Percentiles rank a stretch among this genome's conserved stretches.
Conservation (phyloP, 2,329 filamentous ascomycete species). For the Claviceps quebecensis region DNA sequence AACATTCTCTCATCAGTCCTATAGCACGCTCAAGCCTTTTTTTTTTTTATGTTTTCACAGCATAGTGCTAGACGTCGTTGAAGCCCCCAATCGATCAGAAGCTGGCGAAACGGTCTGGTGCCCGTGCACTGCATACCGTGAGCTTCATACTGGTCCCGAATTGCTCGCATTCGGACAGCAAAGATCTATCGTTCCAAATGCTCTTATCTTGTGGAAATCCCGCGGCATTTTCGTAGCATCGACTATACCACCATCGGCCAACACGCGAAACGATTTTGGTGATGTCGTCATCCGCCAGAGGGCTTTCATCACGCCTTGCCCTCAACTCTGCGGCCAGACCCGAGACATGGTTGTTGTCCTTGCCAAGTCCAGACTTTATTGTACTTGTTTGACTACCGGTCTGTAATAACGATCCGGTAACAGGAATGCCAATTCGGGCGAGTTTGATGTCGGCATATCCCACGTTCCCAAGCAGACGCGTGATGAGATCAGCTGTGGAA, state of each 20-base stretch:
- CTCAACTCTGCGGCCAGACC: slow-evolving; percentile 58
- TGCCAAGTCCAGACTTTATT: slow-evolving; percentile 8
- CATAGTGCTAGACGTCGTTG: not conserved
- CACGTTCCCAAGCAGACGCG: slow-evolving; percentile 51
- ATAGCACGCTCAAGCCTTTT: not conserved
- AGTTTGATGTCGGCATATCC: slow-evolving; percentile 62
- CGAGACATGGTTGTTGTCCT: slow-evolving; percentile 31
- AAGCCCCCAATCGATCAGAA: slow-evolving; percentile 19
- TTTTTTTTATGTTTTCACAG: no score
- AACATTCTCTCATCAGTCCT: not conserved
- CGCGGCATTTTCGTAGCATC: slow-evolving; percentile 69
- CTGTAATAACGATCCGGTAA: slow-evolving; percentile 37
- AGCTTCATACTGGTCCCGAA: slow-evolving; percentile 79
- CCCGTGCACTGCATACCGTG: slow-evolving; percentile 81
- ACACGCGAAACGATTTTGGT: slow-evolving; percentile 86
- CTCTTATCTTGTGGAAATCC: slow-evolving; percentile 32
- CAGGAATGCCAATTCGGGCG: slow-evolving; percentile 66
- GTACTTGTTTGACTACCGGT: slow-evolving; percentile 10
- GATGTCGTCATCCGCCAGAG: slow-evolving; percentile 67
- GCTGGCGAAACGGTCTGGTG: slow-evolving; percentile 46
- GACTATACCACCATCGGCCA: slow-evolving; percentile 90
- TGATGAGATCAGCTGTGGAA: slow-evolving; percentile 44
- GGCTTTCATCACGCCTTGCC: slow-evolving; percentile 43
- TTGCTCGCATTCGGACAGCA: slow-evolving; percentile 76
- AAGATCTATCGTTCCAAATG: slow-evolving; percentile 64